Evolutionary conservation across 257 asterid genomes (phyloP).

Genomic region (Gentiana dahurica): DNA sequence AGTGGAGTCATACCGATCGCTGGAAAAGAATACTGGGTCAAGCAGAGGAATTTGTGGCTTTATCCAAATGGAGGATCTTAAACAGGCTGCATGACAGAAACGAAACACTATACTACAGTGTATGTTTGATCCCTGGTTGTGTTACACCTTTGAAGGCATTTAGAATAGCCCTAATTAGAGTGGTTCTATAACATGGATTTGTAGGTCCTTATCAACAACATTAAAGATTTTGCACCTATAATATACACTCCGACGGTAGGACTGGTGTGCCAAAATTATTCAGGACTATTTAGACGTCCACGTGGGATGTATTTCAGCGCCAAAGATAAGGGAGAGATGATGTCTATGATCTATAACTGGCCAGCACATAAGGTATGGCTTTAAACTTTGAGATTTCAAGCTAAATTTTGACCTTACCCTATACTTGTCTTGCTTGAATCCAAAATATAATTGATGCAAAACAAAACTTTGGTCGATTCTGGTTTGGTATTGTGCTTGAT

Average conservation of each 20-base stretch:
- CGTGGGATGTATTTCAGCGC: conserved; percentile 99
- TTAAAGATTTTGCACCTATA: conserved; percentile 80
- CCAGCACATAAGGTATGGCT: conserved; percentile 64
- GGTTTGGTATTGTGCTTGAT: neutral
- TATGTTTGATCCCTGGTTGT: conserved; percentile 31
- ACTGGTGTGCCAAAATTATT: conserved; percentile 95
- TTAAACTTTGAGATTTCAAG: conserved; percentile 8
- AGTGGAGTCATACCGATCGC: conserved; percentile 94
- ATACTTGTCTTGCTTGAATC: neutral
- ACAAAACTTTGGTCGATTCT: too few relatives aligned
- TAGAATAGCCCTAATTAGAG: conserved; percentile 10
- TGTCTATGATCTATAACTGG: conserved; percentile 99
- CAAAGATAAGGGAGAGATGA: conserved; percentile 99
- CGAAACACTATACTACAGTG: conserved; percentile 95
- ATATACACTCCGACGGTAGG: conserved; percentile 99
- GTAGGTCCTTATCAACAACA: conserved; percentile 90
- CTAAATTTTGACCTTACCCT: neutral
- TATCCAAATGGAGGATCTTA: conserved; percentile 96
- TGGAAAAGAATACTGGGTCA: conserved; percentile 89
- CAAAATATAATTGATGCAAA: too few relatives aligned
- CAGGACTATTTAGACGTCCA: conserved; percentile 94
- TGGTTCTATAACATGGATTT: conserved; percentile 11
- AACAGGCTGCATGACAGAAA: conserved; percentile 97
- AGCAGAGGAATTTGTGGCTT: conserved; percentile 42
- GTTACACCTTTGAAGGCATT: conserved; percentile 10